Percentiles rank a stretch among this genome's conserved stretches.
Conservation (phyloP, 805 yeast species). For the Grigorovia humatica region DNA sequence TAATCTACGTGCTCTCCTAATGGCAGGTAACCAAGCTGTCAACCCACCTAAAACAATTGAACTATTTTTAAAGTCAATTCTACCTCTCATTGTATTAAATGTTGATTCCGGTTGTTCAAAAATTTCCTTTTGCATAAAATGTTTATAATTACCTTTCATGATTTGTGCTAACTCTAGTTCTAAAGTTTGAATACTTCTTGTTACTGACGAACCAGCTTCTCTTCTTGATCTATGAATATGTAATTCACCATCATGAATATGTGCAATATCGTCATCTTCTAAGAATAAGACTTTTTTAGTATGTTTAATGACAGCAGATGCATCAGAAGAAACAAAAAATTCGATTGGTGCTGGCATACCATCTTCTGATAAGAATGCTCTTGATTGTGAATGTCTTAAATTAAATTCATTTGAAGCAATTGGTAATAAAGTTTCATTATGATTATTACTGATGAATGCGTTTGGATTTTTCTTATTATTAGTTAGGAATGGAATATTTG, state of each 20-base stretch:
- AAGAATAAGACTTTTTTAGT: constrained; percentile 93
- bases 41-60: constrained; percentile 83
- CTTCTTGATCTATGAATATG: constrained; percentile 95
- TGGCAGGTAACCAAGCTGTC: constrained; percentile 70
- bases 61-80: constrained; percentile 80
- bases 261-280: constrained; percentile 98
- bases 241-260: constrained; percentile 93
- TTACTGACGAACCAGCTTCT: constrained; percentile 80
- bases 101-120: constrained; percentile 98
- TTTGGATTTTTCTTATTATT: constrained; percentile 5
- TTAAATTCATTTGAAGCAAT: constrained; percentile 44
- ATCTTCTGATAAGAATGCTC: constrained; percentile 93
- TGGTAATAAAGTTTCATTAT: constrained; percentile 32
- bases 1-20: constrained; percentile 88
- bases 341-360: constrained; percentile 90
- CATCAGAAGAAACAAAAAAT: constrained; percentile 92
- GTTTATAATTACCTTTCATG: constrained; percentile 94
- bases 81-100: constrained; percentile 98
- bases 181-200: constrained; percentile 90
- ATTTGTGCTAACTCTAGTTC: constrained; percentile 96
- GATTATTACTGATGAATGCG: constrained; percentile 4
- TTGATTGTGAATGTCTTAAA: constrained; percentile 82
- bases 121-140: constrained; percentile 98
- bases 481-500: constrained; percentile 1
- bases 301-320: constrained; percentile 92